These are phyloP conservation scores for Pseudogymnoascus sp. DNA, from an alignment of 2,329 filamentous ascomycete species.

Conservation along the genomic window DNA sequence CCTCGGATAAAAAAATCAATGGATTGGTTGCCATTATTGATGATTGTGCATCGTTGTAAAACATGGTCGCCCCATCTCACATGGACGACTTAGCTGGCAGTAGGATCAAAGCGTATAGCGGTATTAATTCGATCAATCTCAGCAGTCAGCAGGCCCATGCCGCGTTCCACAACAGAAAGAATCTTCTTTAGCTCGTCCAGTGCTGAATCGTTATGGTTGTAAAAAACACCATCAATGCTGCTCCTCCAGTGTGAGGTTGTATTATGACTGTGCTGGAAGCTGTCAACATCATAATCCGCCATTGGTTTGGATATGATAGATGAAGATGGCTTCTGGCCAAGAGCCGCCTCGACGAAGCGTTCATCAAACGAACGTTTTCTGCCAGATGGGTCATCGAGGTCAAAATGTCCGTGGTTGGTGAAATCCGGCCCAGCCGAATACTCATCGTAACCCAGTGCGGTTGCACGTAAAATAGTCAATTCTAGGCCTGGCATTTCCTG, in stretches of 20 bases:
- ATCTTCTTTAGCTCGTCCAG: slow-evolving; percentile 26
- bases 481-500: slow-evolving; percentile 22
- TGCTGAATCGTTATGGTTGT: slow-evolving; percentile 27
- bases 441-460: slow-evolving; percentile 29
- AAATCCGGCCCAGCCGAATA: slow-evolving; percentile 18
- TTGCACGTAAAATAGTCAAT: slow-evolving; percentile 25
- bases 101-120: not conserved
- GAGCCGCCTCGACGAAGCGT: slow-evolving; percentile 28
- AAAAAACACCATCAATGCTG: slow-evolving; percentile 27
- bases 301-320: not conserved
- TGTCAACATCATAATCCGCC: slow-evolving; percentile 25
- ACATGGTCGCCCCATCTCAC: not conserved
- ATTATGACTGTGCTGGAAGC: slow-evolving; percentile 25
- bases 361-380: slow-evolving; percentile 25
- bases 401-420: slow-evolving; percentile 18
- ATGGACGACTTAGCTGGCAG: not conserved
- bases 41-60: not conserved
- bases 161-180: slow-evolving; percentile 26
- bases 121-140: slow-evolving; percentile 18
- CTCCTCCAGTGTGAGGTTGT: slow-evolving; percentile 26
- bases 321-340: slow-evolving; percentile 14
- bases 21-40: not conserved
- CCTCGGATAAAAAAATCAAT: not conserved
- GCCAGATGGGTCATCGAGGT: slow-evolving; percentile 23
- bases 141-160: slow-evolving; percentile 23